These are phyloP conservation scores for Volutella citrinella DNA, from an alignment of 2,329 filamentous ascomycete genomes.

Conservation along the genomic window DNA sequence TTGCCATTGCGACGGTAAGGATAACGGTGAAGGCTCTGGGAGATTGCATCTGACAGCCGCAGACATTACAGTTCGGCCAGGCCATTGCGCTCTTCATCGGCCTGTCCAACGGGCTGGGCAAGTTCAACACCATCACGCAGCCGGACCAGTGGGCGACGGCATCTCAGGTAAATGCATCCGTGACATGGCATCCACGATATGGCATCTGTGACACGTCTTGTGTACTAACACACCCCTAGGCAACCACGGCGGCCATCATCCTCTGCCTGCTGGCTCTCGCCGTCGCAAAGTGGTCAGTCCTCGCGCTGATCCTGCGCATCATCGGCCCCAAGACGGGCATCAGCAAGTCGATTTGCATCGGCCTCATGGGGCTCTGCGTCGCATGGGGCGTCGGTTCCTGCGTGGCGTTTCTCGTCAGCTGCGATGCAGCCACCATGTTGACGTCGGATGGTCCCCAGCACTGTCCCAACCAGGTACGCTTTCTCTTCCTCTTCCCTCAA, in stretches of 20 bases:
- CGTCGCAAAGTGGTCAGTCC: conserved; percentile 16
- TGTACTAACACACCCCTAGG: conserved; percentile 7
- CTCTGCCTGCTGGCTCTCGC: conserved; percentile 8
- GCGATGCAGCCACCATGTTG: conserved; percentile 5
- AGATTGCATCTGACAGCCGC: background rate
- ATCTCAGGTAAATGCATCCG: conserved; percentile 5
- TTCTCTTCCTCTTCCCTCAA: background rate
- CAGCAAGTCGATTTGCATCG: conserved; percentile 11
- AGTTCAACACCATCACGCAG: conserved; percentile 15
- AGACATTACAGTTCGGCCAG: conserved; percentile 16
- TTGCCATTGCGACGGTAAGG: conserved; percentile 12
- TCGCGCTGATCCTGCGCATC: conserved; percentile 19
- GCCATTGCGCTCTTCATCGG: conserved; percentile 18
- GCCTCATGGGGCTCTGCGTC: conserved; percentile 6
- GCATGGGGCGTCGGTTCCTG: conserved; percentile 11
- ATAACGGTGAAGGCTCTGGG: background rate
- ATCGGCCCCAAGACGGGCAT: conserved; percentile 15
- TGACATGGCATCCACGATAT: too few species aligned
- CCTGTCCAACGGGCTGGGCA: conserved; percentile 9
- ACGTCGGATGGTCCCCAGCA: conserved; percentile 6
- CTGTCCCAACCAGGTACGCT: conserved; percentile 15
- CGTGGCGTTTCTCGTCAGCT: conserved; percentile 12
- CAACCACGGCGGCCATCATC: conserved; percentile 9
- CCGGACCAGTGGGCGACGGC: conserved; percentile 12
- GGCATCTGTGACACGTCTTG: too few species aligned